Base-by-base conservation (phyloP, 2,329 filamentous ascomycete species). In the Botrytis aclada region DNA sequence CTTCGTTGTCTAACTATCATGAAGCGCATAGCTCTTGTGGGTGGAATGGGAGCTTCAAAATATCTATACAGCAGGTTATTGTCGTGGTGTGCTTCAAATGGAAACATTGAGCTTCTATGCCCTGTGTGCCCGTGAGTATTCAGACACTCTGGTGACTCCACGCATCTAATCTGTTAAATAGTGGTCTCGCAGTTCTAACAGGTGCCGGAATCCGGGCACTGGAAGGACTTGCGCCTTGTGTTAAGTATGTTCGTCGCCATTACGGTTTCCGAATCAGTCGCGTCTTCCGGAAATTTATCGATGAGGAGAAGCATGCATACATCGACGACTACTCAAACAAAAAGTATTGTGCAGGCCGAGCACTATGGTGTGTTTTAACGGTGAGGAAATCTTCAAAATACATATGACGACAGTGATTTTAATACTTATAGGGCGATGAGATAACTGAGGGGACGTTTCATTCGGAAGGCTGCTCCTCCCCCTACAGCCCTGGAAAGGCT, bases 1-100 rank as follows among this genome's bases (percentile, higher is more conserved):
- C 12, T 43, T 5, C 32, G 25, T 1, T 18, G 5, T 25, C 29
- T 63, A 25, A 74, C 51, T 34, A 22, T n/a, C 29, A 20, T 14
- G 29, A 54, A 77, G 76, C 75, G 74, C 5, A 73, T 77, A 37
- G 71, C 75, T 61, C 72, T 77, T 16, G 76, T 77, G 18, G 75
- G 75, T 3, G 76, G 75, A 18, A 73, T 77, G 39, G 71, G 60
- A n/a, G 71, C 75, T 22, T 77, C 76, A 3, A 39, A 62, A 3
- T 78, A 77, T 47, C 74, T 78, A 8, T 41, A 74, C 29, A 64
- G 74, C 8, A 58, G 12, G 14, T 39, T 78, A 16, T 47, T 18
- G 66, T 37, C 73, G 1, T 78, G 76, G 77, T 77, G 77, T 64
- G 10, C 16, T 14, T 5, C 37, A 25, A 74, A 78, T 74, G 76